Base-by-base conservation (phyloP, 768 basidiomycete genomes). In the Candolleomyces efflorescens region DNA sequence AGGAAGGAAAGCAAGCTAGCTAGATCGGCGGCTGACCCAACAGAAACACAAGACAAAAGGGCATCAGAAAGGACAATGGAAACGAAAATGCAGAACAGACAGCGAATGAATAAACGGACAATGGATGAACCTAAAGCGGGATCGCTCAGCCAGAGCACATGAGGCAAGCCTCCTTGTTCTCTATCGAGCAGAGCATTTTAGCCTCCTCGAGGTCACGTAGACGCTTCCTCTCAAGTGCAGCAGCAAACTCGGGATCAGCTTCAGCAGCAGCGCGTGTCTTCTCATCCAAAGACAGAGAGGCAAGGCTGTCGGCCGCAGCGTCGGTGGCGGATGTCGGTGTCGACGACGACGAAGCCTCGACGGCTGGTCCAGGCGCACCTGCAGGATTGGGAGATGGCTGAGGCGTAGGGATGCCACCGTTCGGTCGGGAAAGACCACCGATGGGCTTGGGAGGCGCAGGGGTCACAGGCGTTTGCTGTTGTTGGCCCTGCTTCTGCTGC, bases 111-210 rank as follows among this genome's bases (percentile, higher is more conserved):
- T 49, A 39, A 27, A 27, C 36, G 54, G 38, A 54, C 43, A 26
- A 55, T 27, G 23, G 54, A 26, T 55, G 54, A 53, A 59, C 15
- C 22, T 26, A 20, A 22, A 23, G 7, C 20, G 43, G 32, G 20
- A 55, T 22, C 18, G 17, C 49, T 82, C 70, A 92, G 55, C 87
- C 89, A 59, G 90, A 92, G 75, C 92, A 94, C 92, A 94, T 94
- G 69, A 94, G 65, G 68, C 93, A 96, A 1, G 90, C 92, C 55
- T 96, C 94, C 78, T 94, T 94, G 74, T 96, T 96, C 71, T 95
- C 93, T 50, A 96, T 64, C 61, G 90, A 92, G 67, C 94, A 96
- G 68, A 82, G 72, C 57, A 94, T 70, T 73, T 88, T 87, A 5
- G 86, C 94, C 59, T 90, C 87, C 70, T 90, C 94, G 3, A 84